A percentile compares a stretch with the other conserved stretches of the same genome.
Conservation (phyloP, 164 flowering plant genomes). For the Nelumbo lutea region DNA sequence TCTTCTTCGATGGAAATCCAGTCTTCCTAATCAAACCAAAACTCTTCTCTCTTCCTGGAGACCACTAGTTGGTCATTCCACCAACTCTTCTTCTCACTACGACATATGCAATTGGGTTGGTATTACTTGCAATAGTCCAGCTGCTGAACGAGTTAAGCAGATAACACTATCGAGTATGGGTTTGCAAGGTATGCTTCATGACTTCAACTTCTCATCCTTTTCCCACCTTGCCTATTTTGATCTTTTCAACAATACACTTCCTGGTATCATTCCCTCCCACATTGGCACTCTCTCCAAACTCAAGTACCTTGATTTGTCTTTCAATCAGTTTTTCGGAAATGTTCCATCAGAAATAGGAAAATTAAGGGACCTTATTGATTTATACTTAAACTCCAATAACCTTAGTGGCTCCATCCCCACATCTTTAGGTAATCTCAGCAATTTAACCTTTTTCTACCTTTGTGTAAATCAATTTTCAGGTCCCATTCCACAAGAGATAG, state of each 20-base stretch:
- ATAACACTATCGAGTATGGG: conserved; percentile 2
- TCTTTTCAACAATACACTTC: conserved; percentile 1
- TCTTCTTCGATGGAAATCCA: conserved; percentile 10
- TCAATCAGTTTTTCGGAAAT: conserved; percentile 8
- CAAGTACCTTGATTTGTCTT: conserved; percentile 1
- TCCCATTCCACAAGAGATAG: background rate
- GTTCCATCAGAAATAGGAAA: conserved; percentile 14
- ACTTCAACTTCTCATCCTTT: background rate
- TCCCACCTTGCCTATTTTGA: background rate
- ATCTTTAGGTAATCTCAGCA: background rate
- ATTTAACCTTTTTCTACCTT: background rate
- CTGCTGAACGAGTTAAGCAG: background rate
- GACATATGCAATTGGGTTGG: conserved; percentile 11
- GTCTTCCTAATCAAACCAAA: background rate
- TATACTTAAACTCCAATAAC: background rate
- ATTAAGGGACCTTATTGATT: background rate
- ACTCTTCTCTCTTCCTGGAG: conserved; percentile 4
- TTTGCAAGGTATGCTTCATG: background rate
- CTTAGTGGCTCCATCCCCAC: background rate
- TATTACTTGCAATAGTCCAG: background rate
- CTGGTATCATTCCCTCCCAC: conserved; percentile 16
- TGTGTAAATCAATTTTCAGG: background rate
- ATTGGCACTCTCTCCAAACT: conserved; percentile 11
- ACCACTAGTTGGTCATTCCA: background rate
- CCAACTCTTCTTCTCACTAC: background rate